Evolutionary conservation across 306 rosid genomes (phyloP).

Genomic region (Cicer cuneatum): DNA sequence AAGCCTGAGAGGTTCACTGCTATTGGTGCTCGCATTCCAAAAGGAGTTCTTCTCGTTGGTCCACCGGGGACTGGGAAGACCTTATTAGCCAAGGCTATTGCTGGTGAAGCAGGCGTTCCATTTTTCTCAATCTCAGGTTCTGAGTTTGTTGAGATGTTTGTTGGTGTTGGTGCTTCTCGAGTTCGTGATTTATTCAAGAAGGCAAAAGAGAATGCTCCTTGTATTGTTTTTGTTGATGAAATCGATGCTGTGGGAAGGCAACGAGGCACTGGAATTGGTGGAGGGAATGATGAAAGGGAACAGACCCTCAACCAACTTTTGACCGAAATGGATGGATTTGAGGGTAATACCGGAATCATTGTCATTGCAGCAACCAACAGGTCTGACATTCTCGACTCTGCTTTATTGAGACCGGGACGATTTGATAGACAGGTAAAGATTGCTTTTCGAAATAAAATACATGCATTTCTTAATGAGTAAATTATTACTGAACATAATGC

Average conservation of each 20-base stretch:
- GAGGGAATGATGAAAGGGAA: conserved; percentile 98
- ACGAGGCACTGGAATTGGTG: conserved; percentile 98
- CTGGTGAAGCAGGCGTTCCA: conserved; percentile 99
- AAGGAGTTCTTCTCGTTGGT: conserved; percentile 98
- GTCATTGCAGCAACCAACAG: conserved; percentile 99
- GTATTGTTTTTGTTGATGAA: conserved; percentile 98
- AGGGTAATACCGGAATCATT: conserved; percentile 93
- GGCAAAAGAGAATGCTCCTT: conserved; percentile 99
- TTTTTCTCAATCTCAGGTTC: conserved; percentile 99
- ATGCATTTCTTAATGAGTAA: conserved; percentile 9
- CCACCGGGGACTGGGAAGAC: conserved; percentile 99
- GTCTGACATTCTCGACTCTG: conserved; percentile 97
- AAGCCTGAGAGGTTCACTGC: conserved; percentile 99
- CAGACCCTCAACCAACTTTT: conserved; percentile 98
- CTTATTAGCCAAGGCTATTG: conserved; percentile 92
- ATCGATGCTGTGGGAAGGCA: conserved; percentile 98
- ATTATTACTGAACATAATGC: conserved; percentile 36
- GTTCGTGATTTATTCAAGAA: conserved; percentile 98
- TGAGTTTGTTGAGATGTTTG: conserved; percentile 98
- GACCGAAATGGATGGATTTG: conserved; percentile 99
- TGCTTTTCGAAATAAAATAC: conserved; percentile 8
- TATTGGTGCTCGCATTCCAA: conserved; percentile 97
- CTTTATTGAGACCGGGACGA: conserved; percentile 92
- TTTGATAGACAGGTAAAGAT: conserved; percentile 85
- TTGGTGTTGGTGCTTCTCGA: conserved; percentile 99